Evolutionary conservation across 805 yeast genomes (phyloP).

Genomic region (Starmerella powellii): DNA sequence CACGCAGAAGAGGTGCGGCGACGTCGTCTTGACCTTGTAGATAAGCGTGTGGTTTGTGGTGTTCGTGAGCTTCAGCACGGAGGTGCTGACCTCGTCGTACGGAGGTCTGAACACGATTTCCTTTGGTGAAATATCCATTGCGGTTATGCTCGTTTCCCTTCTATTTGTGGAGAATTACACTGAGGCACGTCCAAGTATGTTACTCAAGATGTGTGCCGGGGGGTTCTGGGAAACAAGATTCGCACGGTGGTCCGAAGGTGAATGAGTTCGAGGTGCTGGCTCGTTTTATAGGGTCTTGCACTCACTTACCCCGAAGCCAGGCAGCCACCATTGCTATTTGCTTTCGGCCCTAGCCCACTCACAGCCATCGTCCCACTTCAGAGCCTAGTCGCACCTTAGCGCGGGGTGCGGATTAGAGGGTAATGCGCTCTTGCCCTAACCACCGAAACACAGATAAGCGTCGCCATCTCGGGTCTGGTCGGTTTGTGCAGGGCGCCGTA

Average conservation of each 20-base stretch:
- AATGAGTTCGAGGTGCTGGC: background rate
- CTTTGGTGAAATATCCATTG: conserved; percentile 17
- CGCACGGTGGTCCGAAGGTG: background rate
- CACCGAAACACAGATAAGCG: background rate
- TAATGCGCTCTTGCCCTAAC: no score
- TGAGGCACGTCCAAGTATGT: no score
- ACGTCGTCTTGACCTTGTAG: conserved; percentile 95
- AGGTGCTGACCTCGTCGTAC: conserved; percentile 11
- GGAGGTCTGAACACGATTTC: conserved; percentile 19
- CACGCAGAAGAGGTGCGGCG: conserved; percentile 89
- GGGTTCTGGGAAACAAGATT: no score
- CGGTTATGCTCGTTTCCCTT: background rate
- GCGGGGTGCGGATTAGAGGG: no score
- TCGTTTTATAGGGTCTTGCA: conserved; percentile 1
- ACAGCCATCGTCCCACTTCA: background rate
- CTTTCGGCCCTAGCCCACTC: background rate
- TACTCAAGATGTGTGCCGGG: no score
- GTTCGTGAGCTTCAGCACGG: conserved; percentile 29
- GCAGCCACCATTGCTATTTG: conserved; percentile 1
- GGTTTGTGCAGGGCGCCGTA: no score
- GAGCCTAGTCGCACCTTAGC: background rate
- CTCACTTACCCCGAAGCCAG: background rate
- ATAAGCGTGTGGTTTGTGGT: conserved; percentile 54
- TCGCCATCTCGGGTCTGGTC: background rate
- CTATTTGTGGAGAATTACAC: background rate